phyloP scores from a whole-genome alignment of 805 yeast species.

The Wickerhamomyces silvicola region DNA sequence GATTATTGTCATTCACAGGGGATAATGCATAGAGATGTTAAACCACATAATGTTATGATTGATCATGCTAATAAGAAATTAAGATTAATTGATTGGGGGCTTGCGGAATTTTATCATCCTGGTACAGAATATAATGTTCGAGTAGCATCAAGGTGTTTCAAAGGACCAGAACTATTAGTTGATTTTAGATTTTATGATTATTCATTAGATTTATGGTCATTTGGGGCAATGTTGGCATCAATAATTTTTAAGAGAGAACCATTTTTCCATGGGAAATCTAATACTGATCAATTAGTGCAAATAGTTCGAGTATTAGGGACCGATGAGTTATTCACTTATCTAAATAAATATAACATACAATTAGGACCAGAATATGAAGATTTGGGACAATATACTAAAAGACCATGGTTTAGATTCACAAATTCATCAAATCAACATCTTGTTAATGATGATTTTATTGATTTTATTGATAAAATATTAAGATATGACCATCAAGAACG shows the following conservation, averaged over 20 bases:
- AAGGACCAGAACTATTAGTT: slow-evolving; percentile 86
- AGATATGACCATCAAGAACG: slow-evolving; percentile 85
- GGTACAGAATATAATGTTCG: slow-evolving; percentile 87
- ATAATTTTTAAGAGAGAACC: slow-evolving; percentile 88
- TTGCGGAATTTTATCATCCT: slow-evolving; percentile 88
- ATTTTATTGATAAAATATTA: slow-evolving; percentile 65
- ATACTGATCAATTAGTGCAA: slow-evolving; percentile 86
- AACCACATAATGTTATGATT: slow-evolving; percentile 91
- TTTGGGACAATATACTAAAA: slow-evolving; percentile 58
- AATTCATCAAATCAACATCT: slow-evolving; percentile 46
- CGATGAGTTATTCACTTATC: slow-evolving; percentile 60
- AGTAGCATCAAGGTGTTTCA: slow-evolving; percentile 86
- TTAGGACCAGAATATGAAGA: slow-evolving; percentile 77
- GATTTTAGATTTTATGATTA: slow-evolving; percentile 82
- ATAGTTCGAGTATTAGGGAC: slow-evolving; percentile 87
- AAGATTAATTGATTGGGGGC: slow-evolving; percentile 89
- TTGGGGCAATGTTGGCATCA: slow-evolving; percentile 87
- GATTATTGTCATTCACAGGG: slow-evolving; percentile 92
- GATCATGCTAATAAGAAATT: slow-evolving; percentile 60
- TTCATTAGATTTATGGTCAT: slow-evolving; percentile 85
- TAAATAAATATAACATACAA: slow-evolving; percentile 60
- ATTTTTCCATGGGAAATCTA: slow-evolving; percentile 85
- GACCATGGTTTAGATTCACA: slow-evolving; percentile 60
- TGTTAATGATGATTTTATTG: slow-evolving; percentile 52
- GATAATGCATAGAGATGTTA: slow-evolving; percentile 90